phyloP scores from a whole-genome alignment of 75 land plant genomes.

The Ceratopteris richardii region DNA sequence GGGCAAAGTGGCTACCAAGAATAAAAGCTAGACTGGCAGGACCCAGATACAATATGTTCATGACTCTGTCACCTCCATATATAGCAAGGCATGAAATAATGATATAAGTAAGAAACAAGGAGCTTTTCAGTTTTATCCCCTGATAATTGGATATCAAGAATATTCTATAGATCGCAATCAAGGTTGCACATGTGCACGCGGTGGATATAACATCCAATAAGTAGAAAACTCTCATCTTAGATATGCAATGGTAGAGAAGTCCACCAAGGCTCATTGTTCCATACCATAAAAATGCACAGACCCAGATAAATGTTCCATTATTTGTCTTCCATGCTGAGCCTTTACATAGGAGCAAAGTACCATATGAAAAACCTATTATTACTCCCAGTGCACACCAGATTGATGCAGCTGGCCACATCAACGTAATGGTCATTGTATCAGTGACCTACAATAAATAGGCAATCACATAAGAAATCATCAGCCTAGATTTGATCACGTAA shows the following conservation, averaged over 20 bases:
- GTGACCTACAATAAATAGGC: not conserved
- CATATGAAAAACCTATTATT: not conserved
- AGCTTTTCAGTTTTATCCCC: not conserved
- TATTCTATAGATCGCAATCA: conserved; percentile 6
- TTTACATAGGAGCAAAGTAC: not conserved
- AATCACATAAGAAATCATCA: no score
- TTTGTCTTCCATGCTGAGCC: not conserved
- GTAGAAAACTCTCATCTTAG: conserved; percentile 1
- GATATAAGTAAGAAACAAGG: not conserved
- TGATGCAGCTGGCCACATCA: conserved; percentile 16
- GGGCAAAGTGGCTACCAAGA: not conserved
- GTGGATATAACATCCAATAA: conserved; percentile 15
- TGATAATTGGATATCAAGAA: not conserved
- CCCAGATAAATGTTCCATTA: conserved; percentile 13
- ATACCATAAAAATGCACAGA: conserved; percentile 18
- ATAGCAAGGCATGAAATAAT: not conserved
- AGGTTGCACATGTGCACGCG: conserved; percentile 2
- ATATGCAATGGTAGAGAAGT: conserved; percentile 19
- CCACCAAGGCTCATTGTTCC: conserved; percentile 18
- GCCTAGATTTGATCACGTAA: no score
- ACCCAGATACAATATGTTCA: conserved; percentile 14
- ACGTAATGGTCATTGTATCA: not conserved
- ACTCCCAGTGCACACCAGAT: conserved; percentile 3
- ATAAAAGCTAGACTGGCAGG: conserved; percentile 1
- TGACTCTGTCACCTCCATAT: not conserved